phyloP scores from a whole-genome alignment of 1,284 basidiomycete genomes.

The Cystobasidium sp. region DNA sequence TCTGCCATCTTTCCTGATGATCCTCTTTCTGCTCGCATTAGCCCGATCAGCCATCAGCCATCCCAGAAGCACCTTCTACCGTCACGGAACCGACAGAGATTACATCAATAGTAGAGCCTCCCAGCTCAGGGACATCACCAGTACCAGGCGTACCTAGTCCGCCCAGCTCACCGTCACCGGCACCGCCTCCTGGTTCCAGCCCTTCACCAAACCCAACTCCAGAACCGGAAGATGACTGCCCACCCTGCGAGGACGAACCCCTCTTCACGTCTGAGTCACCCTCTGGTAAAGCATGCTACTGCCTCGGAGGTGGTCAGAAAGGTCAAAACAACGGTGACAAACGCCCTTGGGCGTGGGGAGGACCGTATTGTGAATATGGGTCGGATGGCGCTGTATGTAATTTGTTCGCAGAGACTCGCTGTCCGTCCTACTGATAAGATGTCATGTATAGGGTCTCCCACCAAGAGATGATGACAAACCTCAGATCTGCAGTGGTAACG shows the following conservation, averaged over 20 bases:
- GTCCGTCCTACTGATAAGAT: not conserved
- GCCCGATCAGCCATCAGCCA: too few relatives aligned
- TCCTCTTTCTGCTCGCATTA: too few relatives aligned
- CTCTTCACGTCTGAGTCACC: not conserved
- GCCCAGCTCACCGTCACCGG: not conserved
- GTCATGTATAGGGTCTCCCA: not conserved
- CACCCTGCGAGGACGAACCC: conserved; percentile 1
- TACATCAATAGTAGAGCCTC: not conserved
- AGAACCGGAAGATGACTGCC: not conserved
- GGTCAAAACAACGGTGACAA: conserved; percentile 7
- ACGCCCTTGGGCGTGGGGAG: not conserved
- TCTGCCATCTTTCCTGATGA: too few relatives aligned
- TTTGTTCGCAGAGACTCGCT: not conserved
- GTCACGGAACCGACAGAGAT: too few relatives aligned
- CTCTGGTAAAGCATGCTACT: conserved; percentile 4
- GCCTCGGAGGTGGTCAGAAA: not conserved
- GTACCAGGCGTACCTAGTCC: not conserved
- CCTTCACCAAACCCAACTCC: not conserved
- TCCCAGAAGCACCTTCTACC: too few relatives aligned
- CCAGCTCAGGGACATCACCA: not conserved
- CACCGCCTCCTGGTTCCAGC: not conserved
- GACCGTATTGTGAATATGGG: not conserved
- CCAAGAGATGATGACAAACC: conserved; percentile 7
- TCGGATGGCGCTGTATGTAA: not conserved
- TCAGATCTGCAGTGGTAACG: not conserved